Evolutionary conservation across 768 basidiomycete genomes (phyloP).

Genomic region (Boletus vermiculosoides): DNA sequence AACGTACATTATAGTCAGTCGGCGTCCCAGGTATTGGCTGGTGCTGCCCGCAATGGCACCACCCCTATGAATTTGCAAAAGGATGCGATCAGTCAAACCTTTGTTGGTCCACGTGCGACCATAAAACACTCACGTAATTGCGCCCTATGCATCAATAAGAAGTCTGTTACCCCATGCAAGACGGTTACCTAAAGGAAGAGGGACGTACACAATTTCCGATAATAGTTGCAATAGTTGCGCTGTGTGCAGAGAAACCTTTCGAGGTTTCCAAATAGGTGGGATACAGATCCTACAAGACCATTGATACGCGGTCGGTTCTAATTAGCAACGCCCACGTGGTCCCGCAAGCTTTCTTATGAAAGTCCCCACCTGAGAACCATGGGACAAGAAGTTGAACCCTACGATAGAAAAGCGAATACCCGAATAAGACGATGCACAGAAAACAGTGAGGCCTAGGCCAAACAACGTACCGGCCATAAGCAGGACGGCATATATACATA

Average conservation of each 20-base stretch:
- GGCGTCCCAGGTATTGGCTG: slow-evolving; percentile 77
- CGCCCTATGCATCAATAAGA: slow-evolving; percentile 33
- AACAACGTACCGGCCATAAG: slow-evolving; percentile 61
- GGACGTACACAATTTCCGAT: slow-evolving; percentile 65
- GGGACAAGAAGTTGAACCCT: slow-evolving; percentile 79
- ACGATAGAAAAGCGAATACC: not conserved
- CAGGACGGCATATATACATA: slow-evolving; percentile 80
- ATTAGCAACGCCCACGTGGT: not conserved
- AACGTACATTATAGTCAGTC: slow-evolving; percentile 67
- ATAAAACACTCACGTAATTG: slow-evolving; percentile 38
- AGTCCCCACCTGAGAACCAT: slow-evolving; percentile 57
- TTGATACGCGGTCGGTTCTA: not conserved
- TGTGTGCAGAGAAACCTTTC: slow-evolving; percentile 57
- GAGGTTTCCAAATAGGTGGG: slow-evolving; percentile 68
- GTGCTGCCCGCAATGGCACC: slow-evolving; percentile 69
- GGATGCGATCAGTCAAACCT: not conserved
- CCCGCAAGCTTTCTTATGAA: not conserved
- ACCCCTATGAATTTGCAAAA: slow-evolving; percentile 40
- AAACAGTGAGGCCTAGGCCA: not conserved
- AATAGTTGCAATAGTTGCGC: slow-evolving; percentile 75
- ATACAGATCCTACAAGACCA: slow-evolving; percentile 57
- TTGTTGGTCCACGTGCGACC: slow-evolving; percentile 7
- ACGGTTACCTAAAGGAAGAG: not conserved
- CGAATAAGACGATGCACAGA: not conserved
- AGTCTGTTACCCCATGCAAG: not conserved